phyloP scores from a whole-genome alignment of 2,329 filamentous ascomycete genomes.

The Ramularia collo-cygni region DNA sequence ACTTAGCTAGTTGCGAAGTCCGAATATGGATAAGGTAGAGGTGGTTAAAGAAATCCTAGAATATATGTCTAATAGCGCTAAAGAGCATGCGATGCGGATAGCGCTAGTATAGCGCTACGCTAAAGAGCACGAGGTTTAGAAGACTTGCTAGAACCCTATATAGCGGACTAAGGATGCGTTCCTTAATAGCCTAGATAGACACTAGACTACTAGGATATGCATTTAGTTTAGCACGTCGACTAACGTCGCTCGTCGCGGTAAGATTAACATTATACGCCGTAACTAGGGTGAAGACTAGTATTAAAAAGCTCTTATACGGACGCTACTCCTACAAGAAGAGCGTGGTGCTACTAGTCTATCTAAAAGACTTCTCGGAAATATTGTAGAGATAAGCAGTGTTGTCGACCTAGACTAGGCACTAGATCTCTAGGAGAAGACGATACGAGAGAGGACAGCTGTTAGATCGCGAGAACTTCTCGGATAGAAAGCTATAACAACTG shows the following conservation, averaged over 20 bases:
- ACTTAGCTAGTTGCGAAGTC: not conserved
- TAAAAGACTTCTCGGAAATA: not conserved
- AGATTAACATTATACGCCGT: not conserved
- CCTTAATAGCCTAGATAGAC: not conserved
- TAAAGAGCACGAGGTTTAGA: conserved; percentile 1
- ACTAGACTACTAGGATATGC: not conserved
- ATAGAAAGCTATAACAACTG: conserved; percentile 1
- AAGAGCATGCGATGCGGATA: not conserved
- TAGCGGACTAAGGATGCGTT: conserved; percentile 2
- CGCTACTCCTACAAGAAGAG: not conserved
- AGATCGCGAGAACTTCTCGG: not conserved
- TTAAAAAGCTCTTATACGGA: not conserved
- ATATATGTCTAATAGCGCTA: not conserved
- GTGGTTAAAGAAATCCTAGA: not conserved
- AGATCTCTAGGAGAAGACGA: not conserved
- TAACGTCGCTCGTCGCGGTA: not conserved
- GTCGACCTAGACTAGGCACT: not conserved
- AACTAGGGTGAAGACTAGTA: not conserved
- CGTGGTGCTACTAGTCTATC: not conserved
- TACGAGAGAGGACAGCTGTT: not conserved
- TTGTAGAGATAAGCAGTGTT: not conserved
- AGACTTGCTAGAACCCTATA: not conserved
- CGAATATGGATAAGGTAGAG: not conserved
- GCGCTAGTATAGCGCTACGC: conserved; percentile 1
- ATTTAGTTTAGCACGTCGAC: not conserved